Evolutionary conservation across 108 stramenopile genomes (phyloP), one percentile per base, ranked within the genome.

Genomic region (Cyclotella cryptica): DNA sequence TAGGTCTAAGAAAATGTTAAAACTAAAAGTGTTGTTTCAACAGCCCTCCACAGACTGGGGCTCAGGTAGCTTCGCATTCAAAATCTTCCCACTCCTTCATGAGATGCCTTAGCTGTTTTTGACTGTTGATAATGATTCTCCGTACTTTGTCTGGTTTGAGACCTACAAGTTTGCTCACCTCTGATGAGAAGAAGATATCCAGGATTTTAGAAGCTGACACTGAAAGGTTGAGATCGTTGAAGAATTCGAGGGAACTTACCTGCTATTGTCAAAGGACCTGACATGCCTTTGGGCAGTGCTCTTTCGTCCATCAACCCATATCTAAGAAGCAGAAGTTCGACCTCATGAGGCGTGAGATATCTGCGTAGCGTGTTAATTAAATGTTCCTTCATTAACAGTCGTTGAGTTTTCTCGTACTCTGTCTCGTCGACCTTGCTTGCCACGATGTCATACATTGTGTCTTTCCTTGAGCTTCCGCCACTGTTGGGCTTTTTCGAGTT

Each of bases 101-200:
- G 43, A 87, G 66, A 19, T 66, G 71, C 54, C 81, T 63, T 24
- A 93, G 77, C 52, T 93, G 83, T 27, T 81, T 89, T 70, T 92
- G 78, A 71, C 87, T 81, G 45, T 85, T 80, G 24, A 86, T 88
- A 53, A 94, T 90, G 26, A 88, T 87, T 58, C 93, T 75, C 10
- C 93, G 79, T 8, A 94, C 93, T 59, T 92, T 90, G 63, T 92
- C 93, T 19, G 93, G 93, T 49, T 90, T 94, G 40, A 89, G 67
- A 47, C 89, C 89, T 12, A 91, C 87, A 18, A 87, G 71, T 24
- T 82, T 72, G 71, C 91, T 90, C 11, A 94, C 88, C 69, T 94
- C 87, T 68, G 49, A 52, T 42, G 40, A 21, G 30, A 21, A 26
- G 1, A 42, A 35, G 35, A 35, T 35, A 35, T 35, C 35, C 35